A percentile compares a stretch with the other conserved stretches of the same genome.
phyloP scores from a whole-genome alignment of 768 basidiomycete species.

The Lactifluus subvellereus region DNA sequence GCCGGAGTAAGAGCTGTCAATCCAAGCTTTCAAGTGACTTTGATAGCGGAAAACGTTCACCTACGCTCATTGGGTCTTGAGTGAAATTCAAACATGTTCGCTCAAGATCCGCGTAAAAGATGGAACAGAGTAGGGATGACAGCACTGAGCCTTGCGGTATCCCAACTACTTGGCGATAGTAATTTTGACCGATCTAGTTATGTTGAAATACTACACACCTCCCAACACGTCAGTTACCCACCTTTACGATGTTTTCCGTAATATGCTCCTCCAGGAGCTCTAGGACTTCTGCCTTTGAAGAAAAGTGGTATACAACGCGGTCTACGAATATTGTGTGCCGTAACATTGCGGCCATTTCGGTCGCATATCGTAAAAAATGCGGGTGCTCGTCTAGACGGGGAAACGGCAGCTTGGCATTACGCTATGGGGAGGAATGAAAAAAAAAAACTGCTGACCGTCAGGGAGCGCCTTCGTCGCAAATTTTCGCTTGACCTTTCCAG shows the following conservation, averaged over 20 bases:
- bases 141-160: slow-evolving; percentile 98
- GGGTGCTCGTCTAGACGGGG: slow-evolving; percentile 58
- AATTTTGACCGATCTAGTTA: slow-evolving; percentile 66
- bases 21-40: background rate
- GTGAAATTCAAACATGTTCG: slow-evolving; percentile 47
- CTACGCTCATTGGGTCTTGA: slow-evolving; percentile 55
- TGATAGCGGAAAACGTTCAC: slow-evolving; percentile 27
- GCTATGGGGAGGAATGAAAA: background rate
- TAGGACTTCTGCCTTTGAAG: slow-evolving; percentile 55
- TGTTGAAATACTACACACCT: background rate
- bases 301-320: slow-evolving; percentile 56
- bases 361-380: slow-evolving; percentile 67
- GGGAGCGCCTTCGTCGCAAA: slow-evolving; percentile 60
- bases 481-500: slow-evolving; percentile 51
- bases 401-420: background rate
- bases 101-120: slow-evolving; percentile 94
- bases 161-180: slow-evolving; percentile 85
- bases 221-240: slow-evolving; percentile 25
- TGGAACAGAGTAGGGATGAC: slow-evolving; percentile 88
- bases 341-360: slow-evolving; percentile 56
- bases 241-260: slow-evolving; percentile 88
- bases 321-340: slow-evolving; percentile 83
- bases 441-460: slow-evolving; percentile 43
- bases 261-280: slow-evolving; percentile 84
- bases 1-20: slow-evolving; percentile 69